phyloP scores from a whole-genome alignment of 805 yeast species.

The Ogataea methylovora region DNA sequence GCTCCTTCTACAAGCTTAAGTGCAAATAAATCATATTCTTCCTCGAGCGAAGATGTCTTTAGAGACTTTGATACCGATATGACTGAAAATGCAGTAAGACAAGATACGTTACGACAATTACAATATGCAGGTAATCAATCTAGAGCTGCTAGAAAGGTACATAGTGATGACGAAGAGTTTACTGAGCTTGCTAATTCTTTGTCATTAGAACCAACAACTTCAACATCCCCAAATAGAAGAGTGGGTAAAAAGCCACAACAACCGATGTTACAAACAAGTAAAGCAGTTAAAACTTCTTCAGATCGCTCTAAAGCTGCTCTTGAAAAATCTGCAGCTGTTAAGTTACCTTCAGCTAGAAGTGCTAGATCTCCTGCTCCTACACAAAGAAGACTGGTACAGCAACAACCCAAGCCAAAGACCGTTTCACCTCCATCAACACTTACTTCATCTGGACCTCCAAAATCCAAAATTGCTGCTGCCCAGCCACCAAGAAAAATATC shows the following conservation, averaged over 20 bases:
- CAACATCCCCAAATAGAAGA: constrained; percentile 2
- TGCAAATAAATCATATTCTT: constrained; percentile 11
- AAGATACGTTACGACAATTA: constrained; percentile 20
- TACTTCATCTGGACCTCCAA: background rate
- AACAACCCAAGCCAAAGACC: too few species aligned
- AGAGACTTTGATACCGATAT: constrained; percentile 17
- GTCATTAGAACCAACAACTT: constrained; percentile 2
- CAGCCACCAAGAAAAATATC: constrained; percentile 5
- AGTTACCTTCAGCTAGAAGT: constrained; percentile 11
- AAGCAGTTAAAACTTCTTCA: constrained; percentile 14
- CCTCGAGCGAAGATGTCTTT: constrained; percentile 15
- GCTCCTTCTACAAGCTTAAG: constrained; percentile 25
- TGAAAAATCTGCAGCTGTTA: constrained; percentile 25
- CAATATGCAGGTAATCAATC: constrained; percentile 17
- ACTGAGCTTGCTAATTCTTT: background rate
- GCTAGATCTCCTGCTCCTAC: constrained; percentile 10
- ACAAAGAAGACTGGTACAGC: too few species aligned
- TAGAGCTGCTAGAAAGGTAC: constrained; percentile 7
- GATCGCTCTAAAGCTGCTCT: constrained; percentile 25
- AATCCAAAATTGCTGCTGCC: background rate
- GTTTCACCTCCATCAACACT: too few species aligned
- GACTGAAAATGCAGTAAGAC: constrained; percentile 10
- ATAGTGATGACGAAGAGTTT: constrained; percentile 1
- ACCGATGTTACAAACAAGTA: background rate
- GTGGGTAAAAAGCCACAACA: constrained; percentile 2